phyloP scores from a whole-genome alignment of 495 filamentous ascomycete species.

The Penicillium soppii region DNA sequence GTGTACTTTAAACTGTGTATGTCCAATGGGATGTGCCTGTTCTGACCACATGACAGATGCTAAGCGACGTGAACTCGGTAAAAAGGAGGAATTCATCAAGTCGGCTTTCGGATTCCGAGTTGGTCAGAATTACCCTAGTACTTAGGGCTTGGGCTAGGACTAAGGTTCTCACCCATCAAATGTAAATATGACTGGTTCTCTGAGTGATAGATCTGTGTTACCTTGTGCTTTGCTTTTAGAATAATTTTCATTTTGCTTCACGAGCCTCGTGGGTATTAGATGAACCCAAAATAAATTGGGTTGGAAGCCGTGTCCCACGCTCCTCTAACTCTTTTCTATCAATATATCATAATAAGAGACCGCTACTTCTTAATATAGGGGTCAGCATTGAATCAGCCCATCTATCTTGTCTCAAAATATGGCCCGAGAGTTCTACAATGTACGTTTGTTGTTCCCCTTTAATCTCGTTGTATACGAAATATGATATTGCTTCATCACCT shows the following conservation, averaged over 20 bases:
- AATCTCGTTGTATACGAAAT: no score
- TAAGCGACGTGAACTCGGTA: neutral
- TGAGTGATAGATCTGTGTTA: neutral
- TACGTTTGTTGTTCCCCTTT: no score
- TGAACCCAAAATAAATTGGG: neutral
- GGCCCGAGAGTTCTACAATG: no score
- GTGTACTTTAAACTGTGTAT: slow-evolving; percentile 2
- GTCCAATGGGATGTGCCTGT: slow-evolving; percentile 6
- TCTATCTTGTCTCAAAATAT: no score
- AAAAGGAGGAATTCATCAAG: neutral
- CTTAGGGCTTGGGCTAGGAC: slow-evolving; percentile 3
- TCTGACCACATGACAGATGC: slow-evolving; percentile 3
- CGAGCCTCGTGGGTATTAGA: neutral
- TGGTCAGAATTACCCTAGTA: neutral
- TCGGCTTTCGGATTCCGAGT: neutral
- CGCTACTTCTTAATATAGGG: neutral
- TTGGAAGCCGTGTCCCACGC: neutral
- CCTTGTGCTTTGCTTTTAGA: neutral
- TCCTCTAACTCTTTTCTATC: neutral
- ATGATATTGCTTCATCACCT: no score
- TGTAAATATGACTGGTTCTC: neutral
- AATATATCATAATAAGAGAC: neutral
- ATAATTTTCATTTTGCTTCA: neutral
- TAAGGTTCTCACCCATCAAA: slow-evolving; percentile 6
- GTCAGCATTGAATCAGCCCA: neutral